phyloP scores from a whole-genome alignment of 2,329 filamentous ascomycete genomes.

The Ampelomyces quisqualis region DNA sequence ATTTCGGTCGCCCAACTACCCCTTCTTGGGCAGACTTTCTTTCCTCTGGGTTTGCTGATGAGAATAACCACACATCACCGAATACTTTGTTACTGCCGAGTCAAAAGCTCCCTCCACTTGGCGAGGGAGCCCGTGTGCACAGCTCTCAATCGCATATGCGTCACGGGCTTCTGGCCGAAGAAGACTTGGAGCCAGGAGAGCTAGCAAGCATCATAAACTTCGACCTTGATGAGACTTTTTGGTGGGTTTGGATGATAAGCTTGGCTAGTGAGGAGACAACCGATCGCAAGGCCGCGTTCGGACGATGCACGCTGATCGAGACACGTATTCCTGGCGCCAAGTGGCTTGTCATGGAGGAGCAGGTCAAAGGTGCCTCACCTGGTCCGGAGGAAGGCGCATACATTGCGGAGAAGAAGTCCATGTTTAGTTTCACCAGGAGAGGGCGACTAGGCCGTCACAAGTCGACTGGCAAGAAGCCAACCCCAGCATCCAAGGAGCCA shows the following conservation, averaged over 20 bases:
- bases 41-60: slow-evolving; percentile 85
- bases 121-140: slow-evolving; percentile 65
- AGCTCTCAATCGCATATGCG: slow-evolving; percentile 78
- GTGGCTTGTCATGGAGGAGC: slow-evolving; percentile 95
- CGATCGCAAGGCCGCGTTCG: slow-evolving; percentile 87
- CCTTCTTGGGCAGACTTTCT: slow-evolving; percentile 98
- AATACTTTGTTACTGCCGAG: slow-evolving; percentile 79
- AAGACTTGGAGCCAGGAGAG: slow-evolving; percentile 83
- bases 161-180: slow-evolving; percentile 66
- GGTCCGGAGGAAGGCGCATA: slow-evolving; percentile 84
- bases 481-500: slow-evolving; percentile 50
- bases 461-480: slow-evolving; percentile 46
- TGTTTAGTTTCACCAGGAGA: slow-evolving; percentile 80
- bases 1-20: slow-evolving; percentile 80
- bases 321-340: slow-evolving; percentile 77
- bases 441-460: slow-evolving; percentile 63
- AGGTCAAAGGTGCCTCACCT: slow-evolving; percentile 87
- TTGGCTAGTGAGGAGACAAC: slow-evolving; percentile 85
- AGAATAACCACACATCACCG: slow-evolving; percentile 62
- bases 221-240: slow-evolving; percentile 92
- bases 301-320: slow-evolving; percentile 88
- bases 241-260: slow-evolving; percentile 99
- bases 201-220: slow-evolving; percentile 86
- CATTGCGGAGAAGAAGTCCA: slow-evolving; percentile 91
- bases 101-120: slow-evolving; percentile 88